phyloP scores from a whole-genome alignment of 2,329 filamentous ascomycete species.

The Xylaria sp. region DNA sequence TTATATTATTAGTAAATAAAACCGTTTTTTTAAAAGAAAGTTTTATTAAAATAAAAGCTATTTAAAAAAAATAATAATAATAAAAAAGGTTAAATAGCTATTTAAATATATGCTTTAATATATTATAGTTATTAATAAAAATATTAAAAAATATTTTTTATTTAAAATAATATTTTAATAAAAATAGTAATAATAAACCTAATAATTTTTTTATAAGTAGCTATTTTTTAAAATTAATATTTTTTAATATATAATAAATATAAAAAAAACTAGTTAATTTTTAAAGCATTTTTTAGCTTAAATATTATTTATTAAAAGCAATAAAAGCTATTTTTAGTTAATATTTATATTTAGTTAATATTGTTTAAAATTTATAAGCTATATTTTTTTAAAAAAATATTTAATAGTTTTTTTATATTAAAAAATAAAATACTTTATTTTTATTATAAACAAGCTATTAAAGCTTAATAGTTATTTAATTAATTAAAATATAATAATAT shows the following conservation, averaged over 20 bases:
- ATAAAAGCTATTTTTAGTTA: neutral
- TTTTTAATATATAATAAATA: slow-evolving; percentile 6
- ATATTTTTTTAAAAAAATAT: slow-evolving; percentile 2
- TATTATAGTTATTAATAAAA: neutral
- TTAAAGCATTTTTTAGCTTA: neutral
- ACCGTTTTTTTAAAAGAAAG: neutral
- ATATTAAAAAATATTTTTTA: neutral
- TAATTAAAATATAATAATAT: slow-evolving; percentile 12
- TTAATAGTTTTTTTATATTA: slow-evolving; percentile 1
- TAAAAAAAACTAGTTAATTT: neutral
- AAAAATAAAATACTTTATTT: neutral
- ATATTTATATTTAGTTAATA: neutral
- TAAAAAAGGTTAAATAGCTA: neutral
- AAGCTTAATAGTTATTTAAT: slow-evolving; percentile 7
- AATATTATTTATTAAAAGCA: neutral
- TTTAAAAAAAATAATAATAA: neutral
- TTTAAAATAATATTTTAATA: neutral
- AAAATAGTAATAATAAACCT: neutral
- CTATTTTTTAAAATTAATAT: neutral
- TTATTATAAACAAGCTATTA: slow-evolving; percentile 1
- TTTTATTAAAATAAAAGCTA: neutral
- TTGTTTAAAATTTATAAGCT: neutral
- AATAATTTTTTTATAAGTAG: neutral
- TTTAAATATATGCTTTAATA: neutral
- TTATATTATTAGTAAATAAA: neutral